Percentiles rank a stretch among this genome's conserved stretches.
Evolutionary conservation across 2,329 filamentous ascomycete genomes (phyloP).

Genomic region (Chaetomium sp.): DNA sequence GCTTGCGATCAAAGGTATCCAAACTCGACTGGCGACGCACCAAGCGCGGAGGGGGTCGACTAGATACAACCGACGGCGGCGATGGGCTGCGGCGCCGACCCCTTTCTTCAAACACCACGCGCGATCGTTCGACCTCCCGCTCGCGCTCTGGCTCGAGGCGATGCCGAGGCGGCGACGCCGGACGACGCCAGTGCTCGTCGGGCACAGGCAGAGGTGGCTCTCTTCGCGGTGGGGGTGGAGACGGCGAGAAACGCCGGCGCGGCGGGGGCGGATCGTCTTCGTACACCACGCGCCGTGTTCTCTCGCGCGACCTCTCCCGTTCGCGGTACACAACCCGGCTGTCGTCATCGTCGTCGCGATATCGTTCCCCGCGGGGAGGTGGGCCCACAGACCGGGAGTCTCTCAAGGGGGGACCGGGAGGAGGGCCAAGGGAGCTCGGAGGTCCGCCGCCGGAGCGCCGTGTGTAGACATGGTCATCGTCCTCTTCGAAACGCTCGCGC

Average conservation of each 20-base stretch:
- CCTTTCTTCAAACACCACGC: constrained; percentile 47
- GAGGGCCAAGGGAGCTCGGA: too few species aligned
- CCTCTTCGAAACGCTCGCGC: constrained; percentile 42
- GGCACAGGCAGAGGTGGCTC: too few species aligned
- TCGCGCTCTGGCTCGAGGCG: too few species aligned
- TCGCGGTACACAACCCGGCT: constrained; percentile 43
- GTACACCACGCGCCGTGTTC: constrained; percentile 36
- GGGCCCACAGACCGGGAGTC: constrained; percentile 37
- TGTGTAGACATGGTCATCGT: constrained; percentile 39
- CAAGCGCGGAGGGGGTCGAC: constrained; percentile 53
- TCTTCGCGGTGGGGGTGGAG: constrained; percentile 26
- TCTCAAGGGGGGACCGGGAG: too few species aligned
- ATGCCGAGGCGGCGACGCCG: constrained; percentile 35
- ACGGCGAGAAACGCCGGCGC: neutral
- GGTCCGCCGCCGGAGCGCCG: constrained; percentile 25
- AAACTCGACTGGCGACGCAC: constrained; percentile 80
- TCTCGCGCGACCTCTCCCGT: constrained; percentile 29
- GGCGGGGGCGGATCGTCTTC: constrained; percentile 30
- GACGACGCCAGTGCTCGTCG: constrained; percentile 25
- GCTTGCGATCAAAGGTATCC: constrained; percentile 80
- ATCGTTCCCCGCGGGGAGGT: neutral
- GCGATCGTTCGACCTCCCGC: constrained; percentile 45
- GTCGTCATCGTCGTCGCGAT: constrained; percentile 34
- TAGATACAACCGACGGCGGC: constrained; percentile 35
- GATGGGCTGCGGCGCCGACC: constrained; percentile 46